A percentile compares a stretch with the other conserved stretches of the same genome.
Evolutionary conservation across 179 eudicot genomes (phyloP).

Genomic region (Spinacia oleracea): DNA sequence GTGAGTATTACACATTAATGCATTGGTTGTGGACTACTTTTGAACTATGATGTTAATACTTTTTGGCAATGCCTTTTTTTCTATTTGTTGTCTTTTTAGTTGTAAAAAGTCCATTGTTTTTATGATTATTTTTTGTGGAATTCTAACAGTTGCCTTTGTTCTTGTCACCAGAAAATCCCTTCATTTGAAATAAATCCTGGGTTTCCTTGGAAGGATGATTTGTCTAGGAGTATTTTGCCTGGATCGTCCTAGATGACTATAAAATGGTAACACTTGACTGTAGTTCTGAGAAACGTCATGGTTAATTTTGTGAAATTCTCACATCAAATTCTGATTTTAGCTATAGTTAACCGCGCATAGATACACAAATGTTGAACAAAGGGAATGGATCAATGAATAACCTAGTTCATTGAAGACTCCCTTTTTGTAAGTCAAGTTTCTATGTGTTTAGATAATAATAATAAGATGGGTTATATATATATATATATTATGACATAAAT

Average conservation of each 20-base stretch:
- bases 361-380: not conserved
- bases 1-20: too few relatives aligned
- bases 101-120: not conserved
- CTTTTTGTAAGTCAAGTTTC: conserved; percentile 13
- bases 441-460: conserved; percentile 6
- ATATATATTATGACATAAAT: conserved; percentile 9
- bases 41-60: not conserved
- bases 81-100: not conserved
- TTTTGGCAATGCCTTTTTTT: not conserved
- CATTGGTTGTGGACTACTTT: not conserved
- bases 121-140: not conserved
- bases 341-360: not conserved
- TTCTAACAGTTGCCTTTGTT: conserved; percentile 3
- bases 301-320: not conserved
- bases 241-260: conserved; percentile 14
- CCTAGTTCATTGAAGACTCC: not conserved
- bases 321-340: not conserved
- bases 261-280: not conserved
- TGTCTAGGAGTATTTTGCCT: conserved; percentile 23
- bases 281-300: not conserved
- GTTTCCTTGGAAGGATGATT: conserved; percentile 39
- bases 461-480: too few relatives aligned
- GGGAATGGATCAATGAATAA: not conserved
- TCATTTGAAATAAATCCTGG: conserved; percentile 12
- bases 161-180: conserved; percentile 24